Evolutionary conservation across 306 rosid genomes (phyloP).

Genomic region (Vachellia pachyceras): DNA sequence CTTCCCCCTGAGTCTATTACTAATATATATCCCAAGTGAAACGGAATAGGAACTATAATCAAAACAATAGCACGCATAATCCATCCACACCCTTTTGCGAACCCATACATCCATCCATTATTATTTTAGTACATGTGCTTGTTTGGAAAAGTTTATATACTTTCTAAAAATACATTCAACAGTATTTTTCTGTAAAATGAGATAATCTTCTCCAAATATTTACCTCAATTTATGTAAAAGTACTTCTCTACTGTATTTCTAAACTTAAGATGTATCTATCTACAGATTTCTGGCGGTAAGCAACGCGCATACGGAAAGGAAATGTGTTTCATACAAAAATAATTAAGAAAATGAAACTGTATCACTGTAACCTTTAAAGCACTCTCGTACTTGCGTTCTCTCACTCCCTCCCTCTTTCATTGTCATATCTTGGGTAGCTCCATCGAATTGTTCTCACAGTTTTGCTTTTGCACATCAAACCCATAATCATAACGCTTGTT

Average conservation of each 20-base stretch:
- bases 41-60: not conserved
- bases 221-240: no score
- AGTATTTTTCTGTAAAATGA: no score
- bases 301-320: not conserved
- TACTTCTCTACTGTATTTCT: no score
- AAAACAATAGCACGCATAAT: not conserved
- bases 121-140: no score
- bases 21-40: not conserved
- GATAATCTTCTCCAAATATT: no score
- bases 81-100: not conserved
- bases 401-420: constrained; percentile 35
- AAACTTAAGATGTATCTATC: not conserved
- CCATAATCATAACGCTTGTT: constrained; percentile 60
- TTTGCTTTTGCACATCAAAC: constrained; percentile 58
- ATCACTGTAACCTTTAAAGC: constrained; percentile 50
- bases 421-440: constrained; percentile 58
- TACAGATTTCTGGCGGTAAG: not conserved
- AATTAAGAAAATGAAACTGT: not conserved
- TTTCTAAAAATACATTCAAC: no score
- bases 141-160: no score
- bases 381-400: constrained; percentile 43
- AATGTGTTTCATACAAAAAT: no score
- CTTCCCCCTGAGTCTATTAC: constrained; percentile 19
- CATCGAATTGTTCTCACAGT: constrained; percentile 68
- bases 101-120: not conserved